These are phyloP conservation scores for Ceratobasidium sp. DNA, from an alignment of 1,284 basidiomycete genomes.

Conservation along the genomic window DNA sequence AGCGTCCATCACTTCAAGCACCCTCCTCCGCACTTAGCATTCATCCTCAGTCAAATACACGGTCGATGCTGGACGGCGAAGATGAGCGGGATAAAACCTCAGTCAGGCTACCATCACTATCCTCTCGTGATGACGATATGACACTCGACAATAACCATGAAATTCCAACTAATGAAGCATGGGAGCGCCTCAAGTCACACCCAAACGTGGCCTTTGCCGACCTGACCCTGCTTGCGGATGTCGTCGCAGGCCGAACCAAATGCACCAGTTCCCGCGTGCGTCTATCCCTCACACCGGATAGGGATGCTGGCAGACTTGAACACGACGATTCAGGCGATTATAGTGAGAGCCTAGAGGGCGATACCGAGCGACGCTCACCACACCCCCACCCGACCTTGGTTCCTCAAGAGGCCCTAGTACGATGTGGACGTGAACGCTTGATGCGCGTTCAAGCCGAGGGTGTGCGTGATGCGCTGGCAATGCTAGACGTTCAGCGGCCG, in stretches of 20 bases:
- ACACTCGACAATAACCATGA: slow-evolving; percentile 51
- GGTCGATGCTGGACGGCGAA: not conserved
- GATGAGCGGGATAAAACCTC: not conserved
- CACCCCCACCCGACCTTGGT: slow-evolving; percentile 52
- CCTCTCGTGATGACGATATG: slow-evolving; percentile 1
- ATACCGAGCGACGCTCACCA: not conserved
- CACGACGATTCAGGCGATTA: not conserved
- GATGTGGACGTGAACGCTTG: slow-evolving; percentile 56
- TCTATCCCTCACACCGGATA: slow-evolving; percentile 63
- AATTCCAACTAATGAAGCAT: slow-evolving; percentile 81
- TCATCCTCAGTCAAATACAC: slow-evolving; percentile 11
- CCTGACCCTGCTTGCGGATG: slow-evolving; percentile 79
- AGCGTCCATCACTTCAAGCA: slow-evolving; percentile 31
- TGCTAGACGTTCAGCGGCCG: slow-evolving; percentile 63
- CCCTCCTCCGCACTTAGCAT: not conserved
- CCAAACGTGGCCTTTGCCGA: slow-evolving; percentile 85
- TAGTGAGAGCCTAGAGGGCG: not conserved
- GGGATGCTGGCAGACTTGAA: not conserved
- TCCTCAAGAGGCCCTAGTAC: slow-evolving; percentile 60
- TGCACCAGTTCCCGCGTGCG: slow-evolving; percentile 75
- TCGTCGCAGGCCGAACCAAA: slow-evolving; percentile 80
- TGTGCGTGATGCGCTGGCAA: slow-evolving; percentile 75
- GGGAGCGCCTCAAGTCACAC: slow-evolving; percentile 85
- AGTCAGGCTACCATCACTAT: slow-evolving; percentile 10
- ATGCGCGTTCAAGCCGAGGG: slow-evolving; percentile 77